Percentiles rank a stretch among this genome's conserved stretches.
These are phyloP conservation scores for Arachis stenosperma DNA, from an alignment of 306 rosid species.

Conservation along the genomic window DNA sequence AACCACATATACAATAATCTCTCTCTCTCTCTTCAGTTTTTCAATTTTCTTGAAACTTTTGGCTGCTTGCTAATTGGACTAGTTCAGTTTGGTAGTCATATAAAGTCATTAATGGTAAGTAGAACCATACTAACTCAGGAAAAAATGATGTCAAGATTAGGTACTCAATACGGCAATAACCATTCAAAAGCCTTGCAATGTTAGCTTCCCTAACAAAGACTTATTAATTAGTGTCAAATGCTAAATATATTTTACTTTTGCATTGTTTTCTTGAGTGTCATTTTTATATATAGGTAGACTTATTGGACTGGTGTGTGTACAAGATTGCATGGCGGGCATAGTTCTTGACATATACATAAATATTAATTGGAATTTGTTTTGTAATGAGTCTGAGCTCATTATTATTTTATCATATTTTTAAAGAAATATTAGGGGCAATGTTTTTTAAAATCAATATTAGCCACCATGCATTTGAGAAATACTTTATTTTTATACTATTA, in stretches of 20 bases:
- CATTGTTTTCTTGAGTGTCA: conserved; percentile 33
- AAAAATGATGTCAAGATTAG: conserved; percentile 61
- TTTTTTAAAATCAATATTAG: too few relatives aligned
- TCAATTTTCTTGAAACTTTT: conserved; percentile 15
- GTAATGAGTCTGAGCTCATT: background rate
- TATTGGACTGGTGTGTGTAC: conserved; percentile 12
- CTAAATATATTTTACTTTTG: background rate
- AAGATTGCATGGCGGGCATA: conserved; percentile 51
- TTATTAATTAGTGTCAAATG: conserved; percentile 4
- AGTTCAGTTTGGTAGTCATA: conserved; percentile 43
- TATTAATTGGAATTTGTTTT: conserved; percentile 10
- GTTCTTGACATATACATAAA: conserved; percentile 17
- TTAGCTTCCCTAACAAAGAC: conserved; percentile 79
- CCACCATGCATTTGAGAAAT: too few relatives aligned
- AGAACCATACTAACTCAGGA: conserved; percentile 63
- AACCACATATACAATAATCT: background rate
- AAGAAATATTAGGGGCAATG: too few relatives aligned
- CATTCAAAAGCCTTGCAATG: conserved; percentile 54
- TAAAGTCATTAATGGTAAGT: conserved; percentile 76
- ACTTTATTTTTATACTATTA: too few relatives aligned
- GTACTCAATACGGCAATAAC: conserved; percentile 40
- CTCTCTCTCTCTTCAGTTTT: background rate
- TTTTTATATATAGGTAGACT: conserved; percentile 56
- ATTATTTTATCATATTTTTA: background rate
- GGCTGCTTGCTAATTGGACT: conserved; percentile 37